Evolutionary conservation across 2,329 filamentous ascomycete species (phyloP).

Genomic region (Berkeleyomyces basicola): DNA sequence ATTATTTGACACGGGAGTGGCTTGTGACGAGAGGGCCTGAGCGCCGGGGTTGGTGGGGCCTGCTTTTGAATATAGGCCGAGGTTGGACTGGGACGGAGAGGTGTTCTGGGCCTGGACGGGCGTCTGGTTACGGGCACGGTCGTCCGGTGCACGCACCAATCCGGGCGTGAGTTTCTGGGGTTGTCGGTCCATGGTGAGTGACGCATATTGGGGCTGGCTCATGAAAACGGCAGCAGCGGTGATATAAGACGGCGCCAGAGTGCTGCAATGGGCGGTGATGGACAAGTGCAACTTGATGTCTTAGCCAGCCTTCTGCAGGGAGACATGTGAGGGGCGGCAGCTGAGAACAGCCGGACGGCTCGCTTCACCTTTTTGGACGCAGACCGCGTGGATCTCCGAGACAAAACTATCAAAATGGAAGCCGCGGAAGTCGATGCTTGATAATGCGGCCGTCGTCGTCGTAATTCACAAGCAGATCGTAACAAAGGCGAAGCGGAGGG

Average conservation of each 20-base stretch:
- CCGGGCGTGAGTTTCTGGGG: constrained; percentile 8
- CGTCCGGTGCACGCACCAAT: constrained; percentile 3
- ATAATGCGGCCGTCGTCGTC: neutral
- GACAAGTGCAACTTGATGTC: neutral
- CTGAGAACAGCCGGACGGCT: neutral
- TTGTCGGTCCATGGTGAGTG: constrained; percentile 11
- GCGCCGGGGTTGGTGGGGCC: constrained; percentile 12
- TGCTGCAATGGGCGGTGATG: neutral
- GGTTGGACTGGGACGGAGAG: constrained; percentile 8
- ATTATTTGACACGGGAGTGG: neutral
- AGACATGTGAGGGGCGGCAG: constrained; percentile 1
- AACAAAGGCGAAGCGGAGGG: neutral
- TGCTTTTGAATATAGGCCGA: constrained; percentile 5
- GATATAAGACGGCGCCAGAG: neutral
- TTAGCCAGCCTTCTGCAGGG: constrained; percentile 2
- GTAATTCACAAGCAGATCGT: neutral
- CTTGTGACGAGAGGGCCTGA: neutral
- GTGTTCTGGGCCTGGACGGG: neutral
- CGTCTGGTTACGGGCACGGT: neutral
- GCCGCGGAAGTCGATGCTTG: neutral
- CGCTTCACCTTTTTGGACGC: neutral
- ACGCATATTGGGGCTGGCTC: constrained; percentile 12
- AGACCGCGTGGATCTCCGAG: neutral
- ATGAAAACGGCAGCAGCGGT: constrained; percentile 4
- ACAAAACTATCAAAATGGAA: neutral